Percentiles rank a stretch among this genome's conserved stretches.
Conservation (phyloP, 2,329 filamentous ascomycete species). For the Nemania sp. region DNA sequence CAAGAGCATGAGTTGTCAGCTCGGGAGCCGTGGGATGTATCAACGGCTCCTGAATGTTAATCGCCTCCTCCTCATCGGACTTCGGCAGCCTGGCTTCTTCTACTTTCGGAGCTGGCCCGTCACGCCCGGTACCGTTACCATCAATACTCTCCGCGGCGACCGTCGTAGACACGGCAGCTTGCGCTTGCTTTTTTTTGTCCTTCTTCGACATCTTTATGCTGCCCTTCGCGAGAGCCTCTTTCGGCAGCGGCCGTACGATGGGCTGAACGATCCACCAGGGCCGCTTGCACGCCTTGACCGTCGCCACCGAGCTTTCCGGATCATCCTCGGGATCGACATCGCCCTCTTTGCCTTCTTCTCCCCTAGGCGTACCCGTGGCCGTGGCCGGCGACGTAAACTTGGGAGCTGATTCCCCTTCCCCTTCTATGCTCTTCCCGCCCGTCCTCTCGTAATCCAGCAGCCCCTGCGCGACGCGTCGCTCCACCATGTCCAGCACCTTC, state of each 20-base stretch:
- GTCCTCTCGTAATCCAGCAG: constrained; percentile 68
- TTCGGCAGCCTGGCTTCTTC: constrained; percentile 14
- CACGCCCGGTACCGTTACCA: neutral
- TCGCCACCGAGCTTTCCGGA: constrained; percentile 65
- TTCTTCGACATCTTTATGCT: constrained; percentile 75
- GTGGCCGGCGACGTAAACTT: constrained; percentile 24
- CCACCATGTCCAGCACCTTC: constrained; percentile 73
- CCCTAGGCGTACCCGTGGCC: constrained; percentile 37
- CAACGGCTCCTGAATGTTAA: constrained; percentile 33
- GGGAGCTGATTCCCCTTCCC: constrained; percentile 37
- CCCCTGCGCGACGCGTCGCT: constrained; percentile 73
- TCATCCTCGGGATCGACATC: constrained; percentile 44
- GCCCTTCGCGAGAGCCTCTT: constrained; percentile 83
- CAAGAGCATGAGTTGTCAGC: constrained; percentile 33
- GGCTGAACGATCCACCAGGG: constrained; percentile 93
- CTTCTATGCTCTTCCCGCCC: constrained; percentile 51
- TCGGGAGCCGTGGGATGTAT: constrained; percentile 31
- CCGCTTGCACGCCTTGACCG: constrained; percentile 73
- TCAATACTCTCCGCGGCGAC: neutral
- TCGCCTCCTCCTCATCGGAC: constrained; percentile 10
- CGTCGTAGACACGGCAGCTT: constrained; percentile 34
- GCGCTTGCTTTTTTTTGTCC: constrained; percentile 52
- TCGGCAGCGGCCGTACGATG: constrained; percentile 82
- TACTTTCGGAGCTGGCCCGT: constrained; percentile 9
- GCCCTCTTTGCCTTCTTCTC: constrained; percentile 28